Evolutionary conservation across 192 early-diverging fungal genomes (phyloP), one percentile per base, ranked within the genome.

Genomic region (Radiomyces spectabilis): DNA sequence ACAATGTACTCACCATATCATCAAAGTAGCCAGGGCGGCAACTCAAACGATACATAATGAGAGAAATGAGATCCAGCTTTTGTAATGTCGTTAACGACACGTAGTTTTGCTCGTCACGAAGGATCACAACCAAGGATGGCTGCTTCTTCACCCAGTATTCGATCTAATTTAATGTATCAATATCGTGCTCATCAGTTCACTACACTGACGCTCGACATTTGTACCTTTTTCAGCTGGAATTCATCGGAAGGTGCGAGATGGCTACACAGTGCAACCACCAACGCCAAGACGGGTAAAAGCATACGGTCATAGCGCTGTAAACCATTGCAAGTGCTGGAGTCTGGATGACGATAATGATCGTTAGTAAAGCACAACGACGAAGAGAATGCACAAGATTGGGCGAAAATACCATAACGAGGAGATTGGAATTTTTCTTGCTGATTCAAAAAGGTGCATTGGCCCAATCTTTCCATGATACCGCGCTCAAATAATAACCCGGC

Each of bases 381-480:
- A n/a, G n/a, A n/a, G n/a, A n/a, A n/a, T n/a, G n/a, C n/a, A n/a
- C n/a, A n/a, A n/a, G n/a, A n/a, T n/a, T n/a, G n/a, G n/a, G n/a
- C n/a, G n/a, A n/a, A n/a, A n/a, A n/a, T n/a, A n/a, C n/a, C n/a
- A n/a, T n/a, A n/a, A n/a, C n/a, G n/a, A n/a, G n/a, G n/a, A n/a
- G n/a, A n/a, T n/a, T n/a, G n/a, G n/a, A n/a, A n/a, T n/a, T n/a
- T n/a, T n/a, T n/a, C n/a, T n/a, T n/a, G n/a, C n/a, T n/a, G n/a
- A n/a, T n/a, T n/a, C n/a, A 37, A 37, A 60, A 88, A 86, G 13
- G 73, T 61, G 57, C 82, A 83, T 50, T 87, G 81, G 5, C 76
- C 66, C 33, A 97, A 72, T 29, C 74, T 73, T 33, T 95, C 93
- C 16, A 95, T 63, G 18, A 93, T 65, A 10, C 88, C 89, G 64